Base-by-base conservation (phyloP, 495 filamentous ascomycete genomes). In the Aspergillus egyptiacus region DNA sequence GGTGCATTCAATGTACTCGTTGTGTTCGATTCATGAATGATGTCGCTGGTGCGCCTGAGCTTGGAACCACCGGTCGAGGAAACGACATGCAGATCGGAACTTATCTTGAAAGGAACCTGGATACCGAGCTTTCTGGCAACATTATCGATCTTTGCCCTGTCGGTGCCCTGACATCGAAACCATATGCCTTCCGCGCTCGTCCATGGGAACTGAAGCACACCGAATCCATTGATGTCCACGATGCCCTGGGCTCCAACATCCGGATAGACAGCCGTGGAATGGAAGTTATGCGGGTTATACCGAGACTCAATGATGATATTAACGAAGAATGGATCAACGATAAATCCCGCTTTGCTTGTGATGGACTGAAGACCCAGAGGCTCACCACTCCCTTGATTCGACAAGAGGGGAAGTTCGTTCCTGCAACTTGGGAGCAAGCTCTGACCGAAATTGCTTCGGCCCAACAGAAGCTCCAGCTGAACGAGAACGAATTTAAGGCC, bases 311-410 rank as follows among this genome's bases (percentile, higher is more conserved):
- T 63, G 93, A 98, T 57, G 90, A 97, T 62, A 80, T 98, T 51
- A 98, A 98, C 66, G 93, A 98, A 70, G 93, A 97, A 70, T 98
- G 93, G 93, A 96, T 98, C 62, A 91, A 96, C 62, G 93, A 98
- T 73, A 98, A 98, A 74, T 85, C 89, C 18, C 79, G 93, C 24
- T 98, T 97, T 67, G 91, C 93, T 6, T 96, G 90, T 66, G 93
- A 98, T 70, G 93, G 91, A n/a, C 72, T 98, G 51, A 91, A 85
- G 77, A 96, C 90, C 25, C 93, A 98, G 66, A 77, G 93, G 48
- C 75, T 98, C 18, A 96, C 93, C 25, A 93, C 88, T 34, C 93
- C 93, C 4, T 71, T 98, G 32, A 86, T 96, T 54, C 86, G 94
- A 60, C 80, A 83, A 42, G 86, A 91, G 34, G 83, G 87, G 55